These are phyloP conservation scores for Leptographium lundbergii DNA, from an alignment of 2,329 filamentous ascomycete genomes.

Conservation along the genomic window DNA sequence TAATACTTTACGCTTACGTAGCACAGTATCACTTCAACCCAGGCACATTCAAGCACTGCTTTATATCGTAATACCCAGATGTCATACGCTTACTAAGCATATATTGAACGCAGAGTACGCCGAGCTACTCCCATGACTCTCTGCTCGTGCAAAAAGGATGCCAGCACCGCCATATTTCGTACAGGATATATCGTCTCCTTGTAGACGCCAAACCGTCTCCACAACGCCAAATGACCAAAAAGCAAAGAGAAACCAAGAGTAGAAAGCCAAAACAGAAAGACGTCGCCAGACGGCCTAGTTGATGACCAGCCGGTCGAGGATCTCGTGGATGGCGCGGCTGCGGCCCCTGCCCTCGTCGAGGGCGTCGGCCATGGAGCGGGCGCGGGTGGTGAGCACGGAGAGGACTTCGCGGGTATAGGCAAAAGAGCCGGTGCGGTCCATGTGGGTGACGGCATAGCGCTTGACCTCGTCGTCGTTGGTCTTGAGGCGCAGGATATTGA, in stretches of 20 bases:
- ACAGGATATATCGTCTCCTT: background rate
- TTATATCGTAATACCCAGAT: too few relatives aligned
- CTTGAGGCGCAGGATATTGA: conserved; percentile 89
- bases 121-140: too few relatives aligned
- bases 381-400: conserved; percentile 48
- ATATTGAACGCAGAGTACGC: too few relatives aligned
- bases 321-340: conserved; percentile 46
- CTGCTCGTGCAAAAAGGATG: background rate
- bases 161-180: background rate
- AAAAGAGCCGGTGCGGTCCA: conserved; percentile 84
- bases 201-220: background rate
- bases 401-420: conserved; percentile 66
- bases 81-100: too few relatives aligned
- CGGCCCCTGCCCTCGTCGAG: conserved; percentile 49
- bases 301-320: conserved; percentile 53
- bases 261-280: background rate
- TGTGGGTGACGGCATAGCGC: conserved; percentile 77
- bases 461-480: conserved; percentile 80
- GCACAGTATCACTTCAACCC: too few relatives aligned
- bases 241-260: background rate
- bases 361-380: conserved; percentile 47
- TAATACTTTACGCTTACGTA: too few relatives aligned
- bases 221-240: background rate
- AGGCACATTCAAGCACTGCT: too few relatives aligned
- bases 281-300: background rate